A percentile compares a stretch with the other conserved stretches of the same genome.
phyloP scores from a whole-genome alignment of 805 yeast species.

The Metschnikowia matae region DNA sequence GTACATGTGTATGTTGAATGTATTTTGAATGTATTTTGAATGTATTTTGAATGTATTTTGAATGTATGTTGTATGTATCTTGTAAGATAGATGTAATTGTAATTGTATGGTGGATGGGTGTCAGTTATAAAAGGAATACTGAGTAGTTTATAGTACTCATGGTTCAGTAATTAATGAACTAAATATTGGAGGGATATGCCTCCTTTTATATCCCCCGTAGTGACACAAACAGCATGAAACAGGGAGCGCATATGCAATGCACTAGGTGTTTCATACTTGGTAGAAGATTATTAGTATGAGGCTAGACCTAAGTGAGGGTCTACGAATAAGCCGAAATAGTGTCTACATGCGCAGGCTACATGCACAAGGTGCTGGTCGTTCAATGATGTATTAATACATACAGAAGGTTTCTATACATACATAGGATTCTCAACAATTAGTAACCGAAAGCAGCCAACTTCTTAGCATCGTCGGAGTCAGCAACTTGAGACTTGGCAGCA shows the following conservation, averaged over 20 bases:
- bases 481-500: slow-evolving; percentile 82
- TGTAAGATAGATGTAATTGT: too few relatives aligned
- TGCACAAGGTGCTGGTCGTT: slow-evolving; percentile 4
- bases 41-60: too few relatives aligned
- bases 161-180: too few relatives aligned
- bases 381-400: slow-evolving; percentile 17
- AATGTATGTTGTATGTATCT: too few relatives aligned
- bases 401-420: slow-evolving; percentile 14
- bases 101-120: too few relatives aligned
- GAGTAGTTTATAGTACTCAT: too few relatives aligned
- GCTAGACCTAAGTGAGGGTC: neutral
- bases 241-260: neutral
- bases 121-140: too few relatives aligned
- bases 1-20: too few relatives aligned
- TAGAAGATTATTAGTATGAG: neutral
- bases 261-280: too few relatives aligned
- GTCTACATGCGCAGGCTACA: neutral
- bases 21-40: too few relatives aligned
- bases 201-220: too few relatives aligned
- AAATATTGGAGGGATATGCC: too few relatives aligned
- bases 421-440: slow-evolving; percentile 45
- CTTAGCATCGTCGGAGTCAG: slow-evolving; percentile 86
- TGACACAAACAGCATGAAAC: neutral
- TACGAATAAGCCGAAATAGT: neutral
- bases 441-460: slow-evolving; percentile 96